phyloP scores from a whole-genome alignment of 306 rosid species.

The Glycine soja region DNA sequence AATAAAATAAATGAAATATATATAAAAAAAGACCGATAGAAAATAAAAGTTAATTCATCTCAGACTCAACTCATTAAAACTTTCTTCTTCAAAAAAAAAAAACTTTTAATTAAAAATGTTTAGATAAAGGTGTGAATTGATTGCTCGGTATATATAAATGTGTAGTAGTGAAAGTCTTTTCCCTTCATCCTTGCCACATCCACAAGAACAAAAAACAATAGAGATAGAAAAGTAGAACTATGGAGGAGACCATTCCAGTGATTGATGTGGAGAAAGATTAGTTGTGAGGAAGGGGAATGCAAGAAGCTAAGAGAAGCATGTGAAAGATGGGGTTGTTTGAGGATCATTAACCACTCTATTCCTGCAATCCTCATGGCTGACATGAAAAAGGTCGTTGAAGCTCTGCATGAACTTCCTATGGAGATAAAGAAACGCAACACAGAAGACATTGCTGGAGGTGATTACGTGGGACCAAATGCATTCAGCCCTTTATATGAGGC shows the following conservation, averaged over 20 bases:
- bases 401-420: slow-evolving; percentile 60
- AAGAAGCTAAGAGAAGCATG: slow-evolving; percentile 63
- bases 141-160: no score
- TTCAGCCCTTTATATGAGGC: slow-evolving; percentile 62
- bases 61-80: no score
- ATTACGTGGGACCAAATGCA: slow-evolving; percentile 52
- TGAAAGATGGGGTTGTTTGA: slow-evolving; percentile 70
- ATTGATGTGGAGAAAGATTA: slow-evolving; percentile 53
- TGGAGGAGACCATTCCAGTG: slow-evolving; percentile 48
- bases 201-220: not conserved
- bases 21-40: no score
- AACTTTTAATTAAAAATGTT: no score
- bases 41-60: no score
- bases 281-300: slow-evolving; percentile 37
- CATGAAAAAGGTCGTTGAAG: slow-evolving; percentile 56
- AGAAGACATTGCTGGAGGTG: slow-evolving; percentile 57
- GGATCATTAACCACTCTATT: slow-evolving; percentile 62
- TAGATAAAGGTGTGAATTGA: no score
- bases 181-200: not conserved
- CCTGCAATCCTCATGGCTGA: slow-evolving; percentile 56
- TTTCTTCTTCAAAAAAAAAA: no score
- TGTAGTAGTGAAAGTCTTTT: not conserved
- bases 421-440: slow-evolving; percentile 64
- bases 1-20: no score
- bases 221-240: not conserved